Conservation (phyloP, 768 basidiomycete species). For the Kwoniella newhampshirensis region DNA sequence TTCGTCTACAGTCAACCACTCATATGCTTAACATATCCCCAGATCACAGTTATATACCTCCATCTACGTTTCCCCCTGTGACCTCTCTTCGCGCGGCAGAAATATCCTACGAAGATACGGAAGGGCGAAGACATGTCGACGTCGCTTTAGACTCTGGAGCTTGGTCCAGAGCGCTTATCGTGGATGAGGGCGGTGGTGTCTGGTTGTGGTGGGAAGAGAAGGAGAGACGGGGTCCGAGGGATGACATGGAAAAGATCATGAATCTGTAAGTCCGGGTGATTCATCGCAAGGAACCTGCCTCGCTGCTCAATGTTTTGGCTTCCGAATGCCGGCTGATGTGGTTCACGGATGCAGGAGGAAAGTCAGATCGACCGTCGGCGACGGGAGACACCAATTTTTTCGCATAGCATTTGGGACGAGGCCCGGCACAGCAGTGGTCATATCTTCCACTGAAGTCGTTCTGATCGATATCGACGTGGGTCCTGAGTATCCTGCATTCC, state of each 20-base stretch:
- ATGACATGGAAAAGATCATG: slow-evolving; percentile 23
- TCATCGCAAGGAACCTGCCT: not conserved
- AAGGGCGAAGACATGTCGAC: slow-evolving; percentile 32
- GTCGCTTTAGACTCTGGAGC: slow-evolving; percentile 23
- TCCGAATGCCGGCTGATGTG: not conserved
- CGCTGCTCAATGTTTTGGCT: not conserved
- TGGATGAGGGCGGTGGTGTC: slow-evolving; percentile 41
- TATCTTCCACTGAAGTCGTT: slow-evolving; percentile 17
- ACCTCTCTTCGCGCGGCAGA: slow-evolving; percentile 8
- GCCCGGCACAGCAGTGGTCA: slow-evolving; percentile 29
- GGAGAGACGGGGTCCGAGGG: slow-evolving; percentile 5
- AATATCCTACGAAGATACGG: slow-evolving; percentile 24
- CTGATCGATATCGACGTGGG: slow-evolving; percentile 35
- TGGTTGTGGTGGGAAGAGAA: slow-evolving; percentile 40
- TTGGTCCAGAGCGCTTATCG: slow-evolving; percentile 32
- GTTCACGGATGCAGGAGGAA: slow-evolving; percentile 11
- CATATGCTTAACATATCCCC: slow-evolving; percentile 32
- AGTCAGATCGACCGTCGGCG: slow-evolving; percentile 10
- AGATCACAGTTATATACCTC: slow-evolving; percentile 23
- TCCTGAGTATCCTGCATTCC: not conserved
- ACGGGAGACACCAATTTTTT: slow-evolving; percentile 27
- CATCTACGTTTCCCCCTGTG: slow-evolving; percentile 5
- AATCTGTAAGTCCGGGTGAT: slow-evolving; percentile 22
- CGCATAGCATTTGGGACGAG: slow-evolving; percentile 32
- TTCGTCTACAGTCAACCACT: slow-evolving; percentile 32